Percentiles rank a stretch among this genome's conserved stretches.
Conservation (phyloP, 1,284 basidiomycete genomes). For the Ceratobasidium sp. region DNA sequence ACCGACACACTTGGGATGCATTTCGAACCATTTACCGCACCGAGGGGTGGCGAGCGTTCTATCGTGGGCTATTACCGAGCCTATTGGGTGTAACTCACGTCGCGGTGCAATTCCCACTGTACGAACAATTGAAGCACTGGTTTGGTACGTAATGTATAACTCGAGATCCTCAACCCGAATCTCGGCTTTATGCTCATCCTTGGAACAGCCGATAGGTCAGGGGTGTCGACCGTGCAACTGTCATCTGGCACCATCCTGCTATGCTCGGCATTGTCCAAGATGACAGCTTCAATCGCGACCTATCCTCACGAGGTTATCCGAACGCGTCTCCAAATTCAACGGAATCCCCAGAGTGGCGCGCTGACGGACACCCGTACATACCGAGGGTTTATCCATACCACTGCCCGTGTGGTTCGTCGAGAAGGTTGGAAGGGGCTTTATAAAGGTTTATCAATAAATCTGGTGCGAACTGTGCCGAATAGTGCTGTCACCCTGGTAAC, state of each 20-base stretch:
- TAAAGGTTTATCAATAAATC: constrained; percentile 87
- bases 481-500: constrained; percentile 93
- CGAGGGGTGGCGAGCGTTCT: constrained; percentile 87
- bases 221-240: constrained; percentile 50
- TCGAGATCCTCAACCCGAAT: constrained; percentile 7
- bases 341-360: constrained; percentile 60
- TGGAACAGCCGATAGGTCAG: constrained; percentile 36
- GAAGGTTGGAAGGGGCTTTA: constrained; percentile 90
- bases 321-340: constrained; percentile 85
- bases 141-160: constrained; percentile 65
- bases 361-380: constrained; percentile 44
- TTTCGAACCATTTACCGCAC: constrained; percentile 82
- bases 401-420: constrained; percentile 71
- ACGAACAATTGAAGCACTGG: constrained; percentile 85
- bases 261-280: constrained; percentile 89
- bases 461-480: constrained; percentile 90
- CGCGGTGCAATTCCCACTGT: constrained; percentile 95
- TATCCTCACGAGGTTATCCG: constrained; percentile 97
- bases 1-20: constrained; percentile 87
- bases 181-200: neutral
- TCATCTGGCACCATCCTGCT: constrained; percentile 74
- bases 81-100: constrained; percentile 90
- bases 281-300: constrained; percentile 91
- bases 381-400: constrained; percentile 74
- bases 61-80: constrained; percentile 88